These are phyloP conservation scores for Hansfordia pulvinata DNA, from an alignment of 2,329 filamentous ascomycete genomes.

Conservation along the genomic window DNA sequence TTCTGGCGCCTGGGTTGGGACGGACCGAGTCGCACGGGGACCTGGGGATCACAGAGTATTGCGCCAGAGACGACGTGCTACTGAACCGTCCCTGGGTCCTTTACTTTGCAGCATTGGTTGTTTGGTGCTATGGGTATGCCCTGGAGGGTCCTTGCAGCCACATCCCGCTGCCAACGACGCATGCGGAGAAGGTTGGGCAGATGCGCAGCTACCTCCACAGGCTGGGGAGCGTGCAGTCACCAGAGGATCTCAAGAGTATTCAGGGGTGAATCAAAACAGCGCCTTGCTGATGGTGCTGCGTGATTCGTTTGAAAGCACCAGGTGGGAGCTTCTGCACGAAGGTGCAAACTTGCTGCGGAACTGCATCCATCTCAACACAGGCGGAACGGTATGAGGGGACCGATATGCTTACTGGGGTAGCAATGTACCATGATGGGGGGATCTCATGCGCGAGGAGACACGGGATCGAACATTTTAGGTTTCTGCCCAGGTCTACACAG, in stretches of 20 bases:
- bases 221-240: constrained; percentile 58
- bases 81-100: constrained; percentile 91
- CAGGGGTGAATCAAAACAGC: constrained; percentile 70
- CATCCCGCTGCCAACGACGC: constrained; percentile 36
- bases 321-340: constrained; percentile 88
- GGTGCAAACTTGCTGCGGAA: constrained; percentile 68
- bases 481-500: too few relatives aligned
- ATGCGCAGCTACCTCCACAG: constrained; percentile 69
- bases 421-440: too few relatives aligned
- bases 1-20: too few relatives aligned
- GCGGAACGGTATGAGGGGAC: too few relatives aligned
- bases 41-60: constrained; percentile 54
- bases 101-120: constrained; percentile 82
- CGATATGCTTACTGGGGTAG: too few relatives aligned
- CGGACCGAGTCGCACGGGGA: too few relatives aligned
- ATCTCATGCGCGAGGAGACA: too few relatives aligned
- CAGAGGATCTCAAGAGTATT: constrained; percentile 63
- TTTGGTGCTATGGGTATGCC: constrained; percentile 91
- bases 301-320: constrained; percentile 66
- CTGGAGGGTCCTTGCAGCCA: constrained; percentile 63
- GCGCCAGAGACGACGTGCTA: constrained; percentile 74
- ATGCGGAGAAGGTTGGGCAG: constrained; percentile 55
- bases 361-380: constrained; percentile 52
- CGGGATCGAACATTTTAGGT: too few relatives aligned
- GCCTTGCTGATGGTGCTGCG: constrained; percentile 71